Percentiles rank a stretch among this genome's conserved stretches.
phyloP scores from a whole-genome alignment of 1,284 basidiomycete genomes.

The Sporisorium sorghi region DNA sequence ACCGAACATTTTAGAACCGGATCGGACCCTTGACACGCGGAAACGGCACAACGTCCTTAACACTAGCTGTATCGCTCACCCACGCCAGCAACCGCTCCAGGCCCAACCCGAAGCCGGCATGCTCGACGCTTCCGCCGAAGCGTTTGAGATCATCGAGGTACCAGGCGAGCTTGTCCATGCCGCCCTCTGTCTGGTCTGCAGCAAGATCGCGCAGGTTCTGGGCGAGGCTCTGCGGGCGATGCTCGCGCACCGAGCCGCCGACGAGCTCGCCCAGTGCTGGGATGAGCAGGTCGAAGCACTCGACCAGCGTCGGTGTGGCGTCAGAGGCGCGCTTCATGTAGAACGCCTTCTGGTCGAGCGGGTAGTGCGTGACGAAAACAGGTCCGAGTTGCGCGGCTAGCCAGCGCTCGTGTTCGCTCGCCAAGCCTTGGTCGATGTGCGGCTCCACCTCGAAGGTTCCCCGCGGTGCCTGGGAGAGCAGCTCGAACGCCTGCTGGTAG shows the following conservation, averaged over 20 bases:
- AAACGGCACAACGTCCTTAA: constrained; percentile 64
- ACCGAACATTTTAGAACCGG: constrained; percentile 22
- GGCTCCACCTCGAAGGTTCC: constrained; percentile 70
- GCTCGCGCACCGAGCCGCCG: constrained; percentile 90
- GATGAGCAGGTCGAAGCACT: constrained; percentile 93
- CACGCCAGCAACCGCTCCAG: constrained; percentile 64
- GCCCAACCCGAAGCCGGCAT: constrained; percentile 67
- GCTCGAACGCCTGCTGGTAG: constrained; percentile 81
- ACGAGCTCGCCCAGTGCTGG: constrained; percentile 89
- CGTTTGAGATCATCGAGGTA: constrained; percentile 60
- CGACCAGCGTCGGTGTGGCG: constrained; percentile 72
- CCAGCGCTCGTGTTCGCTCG: constrained; percentile 92
- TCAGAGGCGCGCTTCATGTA: constrained; percentile 80
- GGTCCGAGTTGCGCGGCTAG: constrained; percentile 81
- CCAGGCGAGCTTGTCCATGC: constrained; percentile 42
- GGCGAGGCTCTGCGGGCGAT: constrained; percentile 73
- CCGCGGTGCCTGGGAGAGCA: constrained; percentile 70
- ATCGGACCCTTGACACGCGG: constrained; percentile 55
- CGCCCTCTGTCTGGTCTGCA: too few species aligned
- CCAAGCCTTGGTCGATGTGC: constrained; percentile 78
- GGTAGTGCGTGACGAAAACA: constrained; percentile 92
- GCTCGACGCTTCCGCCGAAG: constrained; percentile 56
- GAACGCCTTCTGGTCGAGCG: constrained; percentile 85
- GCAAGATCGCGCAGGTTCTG: constrained; percentile 26
- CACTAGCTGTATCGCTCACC: constrained; percentile 60